phyloP scores from a whole-genome alignment of 2,329 filamentous ascomycete species.

The Lizonia empirigonia region DNA sequence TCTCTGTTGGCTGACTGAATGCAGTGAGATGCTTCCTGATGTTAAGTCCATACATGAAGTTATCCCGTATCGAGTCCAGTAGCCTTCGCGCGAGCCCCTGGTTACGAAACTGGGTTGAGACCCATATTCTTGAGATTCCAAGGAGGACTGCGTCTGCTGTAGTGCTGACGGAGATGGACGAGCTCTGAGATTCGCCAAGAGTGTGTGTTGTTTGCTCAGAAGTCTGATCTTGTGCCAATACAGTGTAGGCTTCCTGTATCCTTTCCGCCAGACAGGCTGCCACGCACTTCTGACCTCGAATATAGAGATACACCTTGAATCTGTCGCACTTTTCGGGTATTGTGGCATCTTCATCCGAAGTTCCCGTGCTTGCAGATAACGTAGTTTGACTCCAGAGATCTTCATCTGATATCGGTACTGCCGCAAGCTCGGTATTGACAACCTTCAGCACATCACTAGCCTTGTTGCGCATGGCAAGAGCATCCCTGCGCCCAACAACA shows the following conservation, averaged over 20 bases:
- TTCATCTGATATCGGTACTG: slow-evolving; percentile 63
- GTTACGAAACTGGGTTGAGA: slow-evolving; percentile 60
- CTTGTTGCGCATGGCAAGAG: slow-evolving; percentile 58
- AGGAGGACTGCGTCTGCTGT: slow-evolving; percentile 57
- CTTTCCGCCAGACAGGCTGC: slow-evolving; percentile 66
- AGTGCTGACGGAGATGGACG: slow-evolving; percentile 52
- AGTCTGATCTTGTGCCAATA: slow-evolving; percentile 46
- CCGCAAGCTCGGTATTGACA: slow-evolving; percentile 66
- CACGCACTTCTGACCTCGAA: slow-evolving; percentile 66
- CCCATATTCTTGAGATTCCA: slow-evolving; percentile 70
- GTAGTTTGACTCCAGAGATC: slow-evolving; percentile 61
- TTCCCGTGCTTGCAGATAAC: slow-evolving; percentile 6
- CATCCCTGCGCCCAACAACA: slow-evolving; percentile 62
- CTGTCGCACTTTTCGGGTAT: slow-evolving; percentile 48
- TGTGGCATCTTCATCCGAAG: slow-evolving; percentile 35
- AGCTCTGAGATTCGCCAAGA: slow-evolving; percentile 27
- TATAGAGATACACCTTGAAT: slow-evolving; percentile 67
- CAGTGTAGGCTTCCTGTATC: slow-evolving; percentile 62
- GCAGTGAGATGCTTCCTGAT: slow-evolving; percentile 63
- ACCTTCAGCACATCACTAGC: slow-evolving; percentile 62
- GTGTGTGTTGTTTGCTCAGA: slow-evolving; percentile 22
- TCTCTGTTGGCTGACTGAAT: slow-evolving; percentile 70
- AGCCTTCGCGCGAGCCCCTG: slow-evolving; percentile 64
- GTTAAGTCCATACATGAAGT: slow-evolving; percentile 62
- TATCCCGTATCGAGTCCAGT: slow-evolving; percentile 60